phyloP scores from a whole-genome alignment of 257 asterid genomes.

The Jaltomata sinuosa region DNA sequence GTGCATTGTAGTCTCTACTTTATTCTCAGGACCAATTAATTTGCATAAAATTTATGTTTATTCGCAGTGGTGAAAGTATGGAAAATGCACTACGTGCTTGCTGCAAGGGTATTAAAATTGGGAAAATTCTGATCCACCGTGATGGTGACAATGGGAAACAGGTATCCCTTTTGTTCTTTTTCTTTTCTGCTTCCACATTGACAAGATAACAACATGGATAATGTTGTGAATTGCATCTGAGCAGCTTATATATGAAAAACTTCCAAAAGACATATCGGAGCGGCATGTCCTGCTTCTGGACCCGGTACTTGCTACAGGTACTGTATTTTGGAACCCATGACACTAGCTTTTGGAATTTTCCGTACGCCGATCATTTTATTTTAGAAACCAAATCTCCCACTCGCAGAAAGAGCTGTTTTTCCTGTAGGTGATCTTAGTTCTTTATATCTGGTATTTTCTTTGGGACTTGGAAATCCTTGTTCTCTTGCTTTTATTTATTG shows the following conservation, averaged over 20 bases:
- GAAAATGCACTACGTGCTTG: slow-evolving; percentile 99
- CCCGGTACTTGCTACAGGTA: slow-evolving; percentile 99
- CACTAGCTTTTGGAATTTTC: neutral
- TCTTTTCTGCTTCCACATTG: neutral
- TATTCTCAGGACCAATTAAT: neutral
- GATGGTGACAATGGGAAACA: slow-evolving; percentile 97
- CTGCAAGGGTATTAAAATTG: slow-evolving; percentile 97
- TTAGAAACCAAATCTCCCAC: neutral
- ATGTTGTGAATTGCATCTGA: neutral
- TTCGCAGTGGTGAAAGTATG: slow-evolving; percentile 95
- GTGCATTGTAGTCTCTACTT: neutral
- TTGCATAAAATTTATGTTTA: slow-evolving; percentile 1
- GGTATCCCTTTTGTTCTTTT: slow-evolving; percentile 28
- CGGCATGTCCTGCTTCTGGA: slow-evolving; percentile 96
- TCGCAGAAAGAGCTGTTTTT: neutral
- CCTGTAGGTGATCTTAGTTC: neutral
- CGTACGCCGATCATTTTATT: neutral
- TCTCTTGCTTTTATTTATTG: neutral
- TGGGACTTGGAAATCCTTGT: neutral
- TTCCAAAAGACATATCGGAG: slow-evolving; percentile 83
- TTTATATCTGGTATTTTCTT: neutral
- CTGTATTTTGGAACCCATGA: neutral
- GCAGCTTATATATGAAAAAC: slow-evolving; percentile 97
- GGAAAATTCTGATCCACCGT: slow-evolving; percentile 92
- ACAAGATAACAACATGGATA: slow-evolving; percentile 1